Conservation (phyloP, 169 alveolate genomes). For the Perkinsus olseni region DNA sequence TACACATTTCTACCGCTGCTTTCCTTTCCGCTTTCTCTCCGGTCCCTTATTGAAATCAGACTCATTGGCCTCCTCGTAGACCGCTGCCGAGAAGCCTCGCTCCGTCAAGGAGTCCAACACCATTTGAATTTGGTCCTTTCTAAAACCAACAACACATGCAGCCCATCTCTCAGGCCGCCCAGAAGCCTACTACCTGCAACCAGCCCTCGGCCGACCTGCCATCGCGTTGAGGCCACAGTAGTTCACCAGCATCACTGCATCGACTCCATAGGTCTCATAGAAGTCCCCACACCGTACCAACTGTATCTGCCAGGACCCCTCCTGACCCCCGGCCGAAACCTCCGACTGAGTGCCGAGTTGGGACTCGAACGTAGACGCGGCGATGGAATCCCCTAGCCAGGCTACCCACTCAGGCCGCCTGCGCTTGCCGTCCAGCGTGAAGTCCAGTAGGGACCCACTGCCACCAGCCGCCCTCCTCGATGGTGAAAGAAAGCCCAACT, state of each 20-base stretch:
- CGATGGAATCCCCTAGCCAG: not conserved
- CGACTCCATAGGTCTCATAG: constrained; percentile 39
- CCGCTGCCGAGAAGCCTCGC: constrained; percentile 13
- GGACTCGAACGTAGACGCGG: no score
- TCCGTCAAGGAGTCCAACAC: not conserved
- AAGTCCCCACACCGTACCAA: constrained; percentile 22
- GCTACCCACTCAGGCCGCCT: not conserved
- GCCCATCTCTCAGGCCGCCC: no score
- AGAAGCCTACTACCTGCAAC: constrained; percentile 17
- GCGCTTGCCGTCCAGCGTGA: not conserved
- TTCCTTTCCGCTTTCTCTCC: not conserved
- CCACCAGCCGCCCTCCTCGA: not conserved
- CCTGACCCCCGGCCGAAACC: no score
- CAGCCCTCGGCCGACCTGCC: constrained; percentile 37
- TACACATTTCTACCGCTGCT: not conserved
- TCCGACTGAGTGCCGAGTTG: no score
- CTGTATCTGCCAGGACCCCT: not conserved
- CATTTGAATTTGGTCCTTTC: not conserved
- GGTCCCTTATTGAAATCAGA: not conserved
- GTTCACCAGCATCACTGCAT: constrained; percentile 33
- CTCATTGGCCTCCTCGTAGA: constrained; percentile 10
- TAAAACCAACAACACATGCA: not conserved
- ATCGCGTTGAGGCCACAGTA: constrained; percentile 34
- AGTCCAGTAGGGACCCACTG: not conserved
- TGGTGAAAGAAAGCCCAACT: not conserved